Conservation (phyloP, 768 basidiomycete genomes). For the Phlebiopsis flavidoalba region DNA sequence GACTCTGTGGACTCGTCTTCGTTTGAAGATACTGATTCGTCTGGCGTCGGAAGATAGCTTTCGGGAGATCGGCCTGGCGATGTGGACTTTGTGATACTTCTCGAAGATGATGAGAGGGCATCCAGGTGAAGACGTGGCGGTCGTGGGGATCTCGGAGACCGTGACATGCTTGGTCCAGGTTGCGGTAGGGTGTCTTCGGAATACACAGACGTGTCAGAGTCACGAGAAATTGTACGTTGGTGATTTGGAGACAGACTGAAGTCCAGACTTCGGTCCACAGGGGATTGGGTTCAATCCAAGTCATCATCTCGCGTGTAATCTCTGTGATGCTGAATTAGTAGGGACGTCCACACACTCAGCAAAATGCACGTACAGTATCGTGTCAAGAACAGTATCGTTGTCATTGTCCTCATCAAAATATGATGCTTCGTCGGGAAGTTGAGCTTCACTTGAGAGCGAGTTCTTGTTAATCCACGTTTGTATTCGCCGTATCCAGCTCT, state of each 20-base stretch:
- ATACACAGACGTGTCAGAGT: conserved; percentile 50
- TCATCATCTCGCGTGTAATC: conserved; percentile 1
- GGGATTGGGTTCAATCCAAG: background rate
- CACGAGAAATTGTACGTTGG: conserved; percentile 52
- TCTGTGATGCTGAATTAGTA: background rate
- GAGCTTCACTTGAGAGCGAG: conserved; percentile 39
- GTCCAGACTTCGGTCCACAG: conserved; percentile 6
- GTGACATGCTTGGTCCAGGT: background rate
- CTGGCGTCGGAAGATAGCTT: conserved; percentile 51
- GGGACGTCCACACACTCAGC: no score
- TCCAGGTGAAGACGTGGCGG: conserved; percentile 37
- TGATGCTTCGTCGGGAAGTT: conserved; percentile 36
- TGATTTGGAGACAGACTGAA: conserved; percentile 9
- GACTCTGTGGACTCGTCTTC: conserved; percentile 34
- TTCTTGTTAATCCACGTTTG: conserved; percentile 74
- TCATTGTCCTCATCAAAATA: conserved; percentile 31
- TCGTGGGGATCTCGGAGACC: conserved; percentile 24
- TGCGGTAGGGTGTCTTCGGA: conserved; percentile 27
- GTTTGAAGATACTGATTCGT: conserved; percentile 46
- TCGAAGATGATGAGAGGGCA: conserved; percentile 33
- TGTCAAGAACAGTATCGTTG: conserved; percentile 29
- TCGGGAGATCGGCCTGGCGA: conserved; percentile 50
- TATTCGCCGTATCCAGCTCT: conserved; percentile 66
- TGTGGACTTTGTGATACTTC: conserved; percentile 17
- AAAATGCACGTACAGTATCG: background rate